phyloP scores from a whole-genome alignment of 768 basidiomycete species.

The Pleurotus salmoneostramineus region DNA sequence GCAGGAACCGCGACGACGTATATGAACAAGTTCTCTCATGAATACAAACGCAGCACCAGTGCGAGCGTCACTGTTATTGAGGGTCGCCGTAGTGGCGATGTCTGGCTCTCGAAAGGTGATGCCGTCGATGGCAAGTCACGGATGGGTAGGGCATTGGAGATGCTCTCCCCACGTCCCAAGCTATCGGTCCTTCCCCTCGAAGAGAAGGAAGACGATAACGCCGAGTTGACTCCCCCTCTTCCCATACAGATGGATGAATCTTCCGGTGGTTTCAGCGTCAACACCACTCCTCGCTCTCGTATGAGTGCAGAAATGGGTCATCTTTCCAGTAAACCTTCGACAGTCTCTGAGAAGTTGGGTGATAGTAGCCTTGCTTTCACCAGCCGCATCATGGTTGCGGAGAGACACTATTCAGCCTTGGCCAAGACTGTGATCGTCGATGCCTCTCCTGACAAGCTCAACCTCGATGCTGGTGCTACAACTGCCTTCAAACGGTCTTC shows the following conservation, averaged over 20 bases:
- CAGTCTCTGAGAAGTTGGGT: conserved; percentile 51
- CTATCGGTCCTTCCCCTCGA: conserved; percentile 63
- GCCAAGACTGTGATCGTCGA: conserved; percentile 62
- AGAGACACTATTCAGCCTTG: conserved; percentile 68
- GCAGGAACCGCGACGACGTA: conserved; percentile 30
- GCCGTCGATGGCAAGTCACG: conserved; percentile 65
- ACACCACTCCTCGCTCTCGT: conserved; percentile 52
- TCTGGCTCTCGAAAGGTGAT: conserved; percentile 73
- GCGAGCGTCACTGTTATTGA: conserved; percentile 66
- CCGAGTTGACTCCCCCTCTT: conserved; percentile 51
- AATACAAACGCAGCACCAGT: conserved; percentile 62
- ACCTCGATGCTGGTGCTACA: conserved; percentile 28
- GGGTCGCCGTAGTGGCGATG: conserved; percentile 67
- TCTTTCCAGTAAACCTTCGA: conserved; percentile 42
- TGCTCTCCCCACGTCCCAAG: conserved; percentile 61
- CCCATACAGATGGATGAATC: conserved; percentile 53
- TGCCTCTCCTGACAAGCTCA: conserved; percentile 36
- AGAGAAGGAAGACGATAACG: conserved; percentile 36
- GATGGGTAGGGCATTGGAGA: conserved; percentile 55
- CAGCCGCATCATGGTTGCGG: conserved; percentile 66
- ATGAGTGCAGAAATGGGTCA: conserved; percentile 56
- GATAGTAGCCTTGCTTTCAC: conserved; percentile 43
- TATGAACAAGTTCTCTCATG: conserved; percentile 40
- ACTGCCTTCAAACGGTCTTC: conserved; percentile 23
- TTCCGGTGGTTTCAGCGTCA: conserved; percentile 36